Base-by-base conservation (phyloP, 768 basidiomycete species). In the Suillus hirtellus region DNA sequence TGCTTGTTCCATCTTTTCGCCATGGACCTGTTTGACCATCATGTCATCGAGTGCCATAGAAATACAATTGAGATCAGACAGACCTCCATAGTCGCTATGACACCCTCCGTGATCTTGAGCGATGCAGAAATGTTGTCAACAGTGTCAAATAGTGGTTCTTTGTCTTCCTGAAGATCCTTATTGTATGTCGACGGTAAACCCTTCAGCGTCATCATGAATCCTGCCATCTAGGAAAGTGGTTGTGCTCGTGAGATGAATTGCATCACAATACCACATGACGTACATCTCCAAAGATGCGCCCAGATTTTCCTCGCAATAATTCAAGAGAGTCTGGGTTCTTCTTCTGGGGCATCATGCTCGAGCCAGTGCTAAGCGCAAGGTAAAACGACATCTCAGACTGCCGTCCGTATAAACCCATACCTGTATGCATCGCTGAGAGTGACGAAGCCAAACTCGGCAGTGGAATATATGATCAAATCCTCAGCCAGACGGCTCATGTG, bases 281-380 rank as follows among this genome's bases (percentile, higher is more conserved):
- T 71, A 92, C 94, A 71, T 94, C 89, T 63, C 97, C 97, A 77
- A 98, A 96, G 24, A 96, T 84, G 34, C 97, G 89, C 5, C 97
- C 97, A 38, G 92, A 86, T 77, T 99, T 99, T 69, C 97, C 97
- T 63, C 97, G 88, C 63, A 99, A 81, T 24, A 99, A 82, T 76
- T 99, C 97, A 61, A 97, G 80, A 11, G 96, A 98, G 75, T 99
- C 97, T 0, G 96, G 93, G 72, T 98, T 98, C 79, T 99, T 99
- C 81, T 99, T 99, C 74, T 99, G 97, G 6, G 97, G 97, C 97
- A 99, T 99, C 73, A 99, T 98, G 68, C 96, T 98, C 46, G 96
- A 98, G 8, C 97, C 97, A 50, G 97, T 99, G 73, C 95, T 98
- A 35, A 49, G 56, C 21, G 21, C 42, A 21, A 19, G 55, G 63